Conservation (phyloP, 352 stramenopile genomes). For the Peronospora destructor region DNA sequence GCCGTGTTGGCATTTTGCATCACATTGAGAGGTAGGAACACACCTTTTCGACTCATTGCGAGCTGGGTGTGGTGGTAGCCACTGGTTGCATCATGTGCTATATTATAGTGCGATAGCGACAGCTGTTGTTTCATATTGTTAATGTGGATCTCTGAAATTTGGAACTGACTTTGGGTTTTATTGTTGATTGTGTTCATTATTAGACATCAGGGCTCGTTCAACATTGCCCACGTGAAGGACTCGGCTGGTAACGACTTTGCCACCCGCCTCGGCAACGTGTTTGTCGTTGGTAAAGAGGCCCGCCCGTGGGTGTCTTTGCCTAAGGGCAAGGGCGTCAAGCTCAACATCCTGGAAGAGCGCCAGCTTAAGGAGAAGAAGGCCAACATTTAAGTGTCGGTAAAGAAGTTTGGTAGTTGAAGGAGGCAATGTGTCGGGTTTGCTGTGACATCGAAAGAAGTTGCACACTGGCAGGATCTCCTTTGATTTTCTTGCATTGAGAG, state of each 20-base stretch:
- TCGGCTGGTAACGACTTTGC: slow-evolving; percentile 95
- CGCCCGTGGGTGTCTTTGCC: slow-evolving; percentile 93
- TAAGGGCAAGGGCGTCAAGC: slow-evolving; percentile 98
- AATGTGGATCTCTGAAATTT: background rate
- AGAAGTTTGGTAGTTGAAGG: slow-evolving; percentile 11
- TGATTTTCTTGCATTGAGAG: slow-evolving; percentile 16
- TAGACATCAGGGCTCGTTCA: slow-evolving; percentile 98
- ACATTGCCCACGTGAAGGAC: slow-evolving; percentile 99
- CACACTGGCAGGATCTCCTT: slow-evolving; percentile 7
- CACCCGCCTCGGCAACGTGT: slow-evolving; percentile 96
- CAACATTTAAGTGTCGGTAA: slow-evolving; percentile 42
- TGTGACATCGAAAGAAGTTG: slow-evolving; percentile 12
- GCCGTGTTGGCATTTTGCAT: slow-evolving; percentile 95
- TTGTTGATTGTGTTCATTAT: slow-evolving; percentile 16
- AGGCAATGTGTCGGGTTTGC: slow-evolving; percentile 11
- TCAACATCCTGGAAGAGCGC: slow-evolving; percentile 96
- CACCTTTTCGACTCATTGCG: slow-evolving; percentile 82
- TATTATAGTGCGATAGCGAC: slow-evolving; percentile 4
- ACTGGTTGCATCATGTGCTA: slow-evolving; percentile 9
- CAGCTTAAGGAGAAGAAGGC: slow-evolving; percentile 69
- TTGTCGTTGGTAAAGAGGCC: slow-evolving; percentile 93
- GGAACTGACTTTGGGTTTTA: slow-evolving; percentile 21
- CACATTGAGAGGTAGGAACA: slow-evolving; percentile 94
- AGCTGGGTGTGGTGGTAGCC: slow-evolving; percentile 81
- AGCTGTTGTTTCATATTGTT: slow-evolving; percentile 4